These are phyloP conservation scores for Leccinellum rugosiceps DNA, from an alignment of 768 basidiomycete species.

Conservation along the genomic window DNA sequence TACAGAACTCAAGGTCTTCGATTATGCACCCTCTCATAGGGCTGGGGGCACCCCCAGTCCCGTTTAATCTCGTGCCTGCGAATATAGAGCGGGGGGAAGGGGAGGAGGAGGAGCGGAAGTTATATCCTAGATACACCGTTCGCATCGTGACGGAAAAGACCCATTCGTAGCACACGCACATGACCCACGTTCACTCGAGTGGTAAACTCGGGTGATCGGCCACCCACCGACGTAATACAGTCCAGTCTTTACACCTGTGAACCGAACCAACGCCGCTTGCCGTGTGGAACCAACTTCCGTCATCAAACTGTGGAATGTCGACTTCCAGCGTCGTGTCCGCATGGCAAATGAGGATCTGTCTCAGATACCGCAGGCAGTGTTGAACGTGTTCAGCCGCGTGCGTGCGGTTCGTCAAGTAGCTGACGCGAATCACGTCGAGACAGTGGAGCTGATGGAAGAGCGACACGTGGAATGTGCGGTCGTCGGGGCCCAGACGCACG, in stretches of 20 bases:
- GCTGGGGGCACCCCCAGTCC: background rate
- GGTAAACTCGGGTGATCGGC: slow-evolving; percentile 28
- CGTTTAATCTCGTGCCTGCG: background rate
- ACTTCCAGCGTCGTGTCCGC: slow-evolving; percentile 39
- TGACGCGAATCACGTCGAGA: slow-evolving; percentile 35
- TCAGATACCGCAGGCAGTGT: slow-evolving; percentile 40
- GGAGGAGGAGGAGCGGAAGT: background rate
- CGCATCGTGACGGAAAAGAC: background rate
- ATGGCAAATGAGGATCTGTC: slow-evolving; percentile 36
- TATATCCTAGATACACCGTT: background rate
- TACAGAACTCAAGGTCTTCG: background rate
- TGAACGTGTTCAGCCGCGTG: slow-evolving; percentile 31
- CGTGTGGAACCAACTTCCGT: slow-evolving; percentile 25
- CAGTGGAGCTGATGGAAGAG: slow-evolving; percentile 53
- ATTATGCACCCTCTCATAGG: background rate
- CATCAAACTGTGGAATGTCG: slow-evolving; percentile 26
- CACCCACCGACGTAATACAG: slow-evolving; percentile 27
- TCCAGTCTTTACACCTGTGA: slow-evolving; percentile 35
- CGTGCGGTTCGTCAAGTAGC: slow-evolving; percentile 23
- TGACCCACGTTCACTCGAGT: slow-evolving; percentile 9
- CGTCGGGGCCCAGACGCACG: slow-evolving; percentile 32
- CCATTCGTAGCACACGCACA: background rate
- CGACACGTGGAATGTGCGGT: slow-evolving; percentile 33
- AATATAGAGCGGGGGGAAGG: background rate
- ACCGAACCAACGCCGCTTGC: slow-evolving; percentile 30